These are phyloP conservation scores for Sporothrix curviconia DNA, from an alignment of 2,329 filamentous ascomycete genomes.

Conservation along the genomic window DNA sequence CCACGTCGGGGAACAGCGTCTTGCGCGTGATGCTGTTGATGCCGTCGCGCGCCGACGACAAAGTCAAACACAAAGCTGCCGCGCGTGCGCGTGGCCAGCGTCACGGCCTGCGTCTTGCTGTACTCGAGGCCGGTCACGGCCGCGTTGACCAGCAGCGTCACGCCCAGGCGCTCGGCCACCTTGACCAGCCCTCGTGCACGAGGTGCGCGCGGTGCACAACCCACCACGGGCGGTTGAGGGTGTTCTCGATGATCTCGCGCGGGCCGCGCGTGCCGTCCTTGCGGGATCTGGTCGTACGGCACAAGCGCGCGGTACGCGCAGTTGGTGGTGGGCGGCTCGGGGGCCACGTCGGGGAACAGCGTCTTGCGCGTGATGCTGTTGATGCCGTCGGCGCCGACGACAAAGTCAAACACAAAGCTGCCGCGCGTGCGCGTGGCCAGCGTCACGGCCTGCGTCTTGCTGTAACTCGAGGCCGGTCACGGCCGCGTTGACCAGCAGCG, in stretches of 20 bases:
- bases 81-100: constrained; percentile 27
- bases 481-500: constrained; percentile 30
- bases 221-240: constrained; percentile 35
- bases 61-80: constrained; percentile 27
- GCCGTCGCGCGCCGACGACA: constrained; percentile 26
- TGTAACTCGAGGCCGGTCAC: constrained; percentile 18
- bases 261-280: constrained; percentile 37
- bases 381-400: constrained; percentile 26
- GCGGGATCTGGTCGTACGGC: constrained; percentile 35
- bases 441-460: constrained; percentile 22
- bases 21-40: constrained; percentile 31
- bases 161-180: constrained; percentile 33
- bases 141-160: constrained; percentile 31
- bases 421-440: constrained; percentile 28
- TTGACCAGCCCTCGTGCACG: constrained; percentile 37
- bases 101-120: constrained; percentile 22
- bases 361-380: constrained; percentile 32
- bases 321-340: constrained; percentile 33
- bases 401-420: constrained; percentile 26
- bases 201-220: constrained; percentile 43
- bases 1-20: constrained; percentile 38
- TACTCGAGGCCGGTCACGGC: constrained; percentile 17
- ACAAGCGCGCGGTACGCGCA: constrained; percentile 41
- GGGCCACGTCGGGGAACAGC: constrained; percentile 36
- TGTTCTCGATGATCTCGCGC: constrained; percentile 30